Conservation (phyloP, 1,284 basidiomycete genomes). For the Moniliella sp. region DNA sequence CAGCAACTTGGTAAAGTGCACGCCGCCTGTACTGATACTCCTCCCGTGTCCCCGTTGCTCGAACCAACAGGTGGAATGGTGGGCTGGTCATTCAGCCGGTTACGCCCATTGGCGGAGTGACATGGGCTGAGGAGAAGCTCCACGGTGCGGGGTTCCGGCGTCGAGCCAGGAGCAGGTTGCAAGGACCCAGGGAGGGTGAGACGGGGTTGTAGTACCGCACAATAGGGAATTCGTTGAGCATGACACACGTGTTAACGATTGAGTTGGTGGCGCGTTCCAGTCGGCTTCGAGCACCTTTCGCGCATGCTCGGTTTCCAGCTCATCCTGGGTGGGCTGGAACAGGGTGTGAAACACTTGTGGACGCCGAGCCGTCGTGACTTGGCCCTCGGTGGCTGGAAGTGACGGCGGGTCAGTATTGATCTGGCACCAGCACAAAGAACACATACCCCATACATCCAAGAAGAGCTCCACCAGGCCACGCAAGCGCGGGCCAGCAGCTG, state of each 20-base stretch:
- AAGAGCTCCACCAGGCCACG: conserved; percentile 30
- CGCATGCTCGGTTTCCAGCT: neutral
- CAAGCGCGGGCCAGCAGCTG: conserved; percentile 21
- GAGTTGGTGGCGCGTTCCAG: conserved; percentile 18
- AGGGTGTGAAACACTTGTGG: conserved; percentile 15
- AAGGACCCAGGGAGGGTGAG: conserved; percentile 62
- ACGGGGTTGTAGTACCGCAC: conserved; percentile 75
- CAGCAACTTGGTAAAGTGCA: conserved; percentile 22
- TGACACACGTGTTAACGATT: conserved; percentile 55
- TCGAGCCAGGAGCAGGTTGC: too few relatives aligned
- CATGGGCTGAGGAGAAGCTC: too few relatives aligned
- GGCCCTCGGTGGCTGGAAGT: conserved; percentile 8
- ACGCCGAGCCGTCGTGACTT: conserved; percentile 22
- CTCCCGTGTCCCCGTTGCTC: too few relatives aligned
- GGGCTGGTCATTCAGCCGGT: too few relatives aligned
- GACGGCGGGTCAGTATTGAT: neutral
- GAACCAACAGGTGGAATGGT: too few relatives aligned
- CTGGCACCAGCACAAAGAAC: neutral
- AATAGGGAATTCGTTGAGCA: conserved; percentile 75
- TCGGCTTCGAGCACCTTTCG: conserved; percentile 20
- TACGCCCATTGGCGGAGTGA: too few relatives aligned
- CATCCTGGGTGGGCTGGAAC: conserved; percentile 7
- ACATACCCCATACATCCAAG: conserved; percentile 21
- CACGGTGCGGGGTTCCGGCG: too few relatives aligned
- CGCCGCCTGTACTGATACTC: conserved; percentile 2